phyloP scores from a whole-genome alignment of 1,284 basidiomycete species.

The Marasmius sp. region DNA sequence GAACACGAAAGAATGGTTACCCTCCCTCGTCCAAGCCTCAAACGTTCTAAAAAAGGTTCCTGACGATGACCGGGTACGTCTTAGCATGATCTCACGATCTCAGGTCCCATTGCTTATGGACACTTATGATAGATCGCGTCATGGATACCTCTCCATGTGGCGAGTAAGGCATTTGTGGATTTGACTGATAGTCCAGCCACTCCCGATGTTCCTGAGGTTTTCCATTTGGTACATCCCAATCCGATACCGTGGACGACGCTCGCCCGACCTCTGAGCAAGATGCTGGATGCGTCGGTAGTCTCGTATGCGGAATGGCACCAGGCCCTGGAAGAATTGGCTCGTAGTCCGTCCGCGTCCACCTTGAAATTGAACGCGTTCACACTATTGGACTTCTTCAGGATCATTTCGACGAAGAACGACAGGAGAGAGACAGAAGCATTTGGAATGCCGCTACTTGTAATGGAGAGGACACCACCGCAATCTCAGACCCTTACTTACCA shows the following conservation, averaged over 20 bases:
- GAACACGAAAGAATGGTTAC: conserved; percentile 46
- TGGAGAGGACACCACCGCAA: not conserved
- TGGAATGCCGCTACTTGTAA: not conserved
- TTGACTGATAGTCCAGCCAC: not conserved
- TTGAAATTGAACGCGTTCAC: conserved; percentile 3
- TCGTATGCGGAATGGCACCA: conserved; percentile 3
- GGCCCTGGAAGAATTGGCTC: not conserved
- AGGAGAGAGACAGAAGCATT: not conserved
- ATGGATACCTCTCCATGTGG: not conserved
- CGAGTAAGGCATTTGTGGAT: not conserved
- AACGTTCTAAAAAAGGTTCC: conserved; percentile 29
- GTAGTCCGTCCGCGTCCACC: not conserved
- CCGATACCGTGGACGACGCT: not conserved
- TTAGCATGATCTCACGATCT: conserved; percentile 2
- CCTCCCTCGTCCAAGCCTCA: conserved; percentile 36
- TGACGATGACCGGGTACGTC: conserved; percentile 25
- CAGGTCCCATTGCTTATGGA: too few relatives aligned
- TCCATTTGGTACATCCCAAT: not conserved
- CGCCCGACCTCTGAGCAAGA: not conserved
- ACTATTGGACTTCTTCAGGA: conserved; percentile 4
- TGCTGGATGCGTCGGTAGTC: not conserved
- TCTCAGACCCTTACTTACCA: not conserved
- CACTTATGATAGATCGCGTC: not conserved
- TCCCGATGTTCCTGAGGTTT: not conserved
- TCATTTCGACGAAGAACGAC: not conserved